Percentiles rank a stretch among this genome's conserved stretches.
These are phyloP conservation scores for Canariomyces notabilis DNA, from an alignment of 2,329 filamentous ascomycete species.

Conservation along the genomic window DNA sequence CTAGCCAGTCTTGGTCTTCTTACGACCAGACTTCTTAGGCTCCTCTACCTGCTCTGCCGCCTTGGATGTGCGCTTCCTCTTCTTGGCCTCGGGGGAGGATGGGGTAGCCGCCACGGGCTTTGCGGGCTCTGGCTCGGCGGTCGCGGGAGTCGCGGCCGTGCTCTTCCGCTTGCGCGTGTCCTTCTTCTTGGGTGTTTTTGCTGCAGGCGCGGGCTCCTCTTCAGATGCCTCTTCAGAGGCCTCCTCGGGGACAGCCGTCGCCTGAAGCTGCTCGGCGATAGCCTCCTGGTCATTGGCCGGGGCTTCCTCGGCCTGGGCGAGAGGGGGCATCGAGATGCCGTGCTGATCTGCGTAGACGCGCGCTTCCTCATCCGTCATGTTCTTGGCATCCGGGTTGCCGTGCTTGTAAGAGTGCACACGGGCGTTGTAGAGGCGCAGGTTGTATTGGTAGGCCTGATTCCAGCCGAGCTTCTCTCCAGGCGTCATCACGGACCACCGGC, in stretches of 20 bases:
- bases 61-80: slow-evolving; percentile 57
- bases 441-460: slow-evolving; percentile 64
- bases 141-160: slow-evolving; percentile 36
- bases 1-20: slow-evolving; percentile 48
- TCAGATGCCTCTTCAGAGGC: slow-evolving; percentile 36
- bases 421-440: slow-evolving; percentile 60
- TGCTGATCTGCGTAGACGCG: slow-evolving; percentile 56
- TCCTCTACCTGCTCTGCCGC: slow-evolving; percentile 50
- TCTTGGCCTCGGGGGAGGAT: slow-evolving; percentile 54
- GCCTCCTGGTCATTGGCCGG: slow-evolving; percentile 49
- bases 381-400: slow-evolving; percentile 53
- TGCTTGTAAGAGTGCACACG: slow-evolving; percentile 61
- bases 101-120: slow-evolving; percentile 39
- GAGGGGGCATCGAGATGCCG: slow-evolving; percentile 48
- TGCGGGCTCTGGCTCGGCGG: slow-evolving; percentile 37
- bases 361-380: slow-evolving; percentile 58
- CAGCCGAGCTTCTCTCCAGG: slow-evolving; percentile 66
- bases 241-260: slow-evolving; percentile 29
- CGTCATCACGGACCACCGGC: slow-evolving; percentile 76
- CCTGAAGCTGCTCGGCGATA: slow-evolving; percentile 54
- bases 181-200: slow-evolving; percentile 57
- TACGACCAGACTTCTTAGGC: slow-evolving; percentile 55
- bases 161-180: slow-evolving; percentile 53
- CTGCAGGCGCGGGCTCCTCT: slow-evolving; percentile 35
- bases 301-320: slow-evolving; percentile 41